Evolutionary conservation across 1,284 basidiomycete genomes (phyloP).

Genomic region (Sphagnurus paluster): DNA sequence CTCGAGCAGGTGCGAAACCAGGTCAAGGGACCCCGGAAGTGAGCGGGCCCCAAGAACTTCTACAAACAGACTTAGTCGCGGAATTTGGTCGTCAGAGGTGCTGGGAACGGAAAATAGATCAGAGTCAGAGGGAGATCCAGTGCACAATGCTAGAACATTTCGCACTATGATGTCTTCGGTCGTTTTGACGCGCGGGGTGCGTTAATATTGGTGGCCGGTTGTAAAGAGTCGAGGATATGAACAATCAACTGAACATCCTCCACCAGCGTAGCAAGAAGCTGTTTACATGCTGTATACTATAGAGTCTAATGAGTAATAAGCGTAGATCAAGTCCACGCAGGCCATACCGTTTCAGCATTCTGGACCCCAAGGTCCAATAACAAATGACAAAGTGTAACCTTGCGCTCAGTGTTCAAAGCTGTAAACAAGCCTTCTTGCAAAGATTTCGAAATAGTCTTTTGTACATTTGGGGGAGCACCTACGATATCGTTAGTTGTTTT

Average conservation of each 20-base stretch:
- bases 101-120: constrained; percentile 17
- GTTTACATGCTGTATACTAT: constrained; percentile 53
- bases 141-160: constrained; percentile 11
- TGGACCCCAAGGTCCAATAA: constrained; percentile 52
- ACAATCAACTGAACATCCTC: constrained; percentile 54
- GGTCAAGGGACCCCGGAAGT: constrained; percentile 67
- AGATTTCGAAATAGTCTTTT: constrained; percentile 40
- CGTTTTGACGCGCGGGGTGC: constrained; percentile 61
- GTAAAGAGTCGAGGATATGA: constrained; percentile 58
- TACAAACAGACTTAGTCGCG: constrained; percentile 58
- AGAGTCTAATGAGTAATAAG: neutral
- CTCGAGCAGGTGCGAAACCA: constrained; percentile 76
- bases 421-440: constrained; percentile 56
- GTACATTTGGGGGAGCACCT: constrained; percentile 32
- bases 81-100: constrained; percentile 37
- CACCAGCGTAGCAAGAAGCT: constrained; percentile 47
- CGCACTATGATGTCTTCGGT: constrained; percentile 58
- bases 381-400: constrained; percentile 52
- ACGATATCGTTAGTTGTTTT: neutral
- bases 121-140: neutral
- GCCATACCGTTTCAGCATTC: constrained; percentile 48
- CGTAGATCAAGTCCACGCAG: neutral
- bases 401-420: constrained; percentile 50
- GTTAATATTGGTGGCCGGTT: constrained; percentile 41
- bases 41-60: constrained; percentile 70